A percentile compares a stretch with the other conserved stretches of the same genome.
These are phyloP conservation scores for Lasiodiplodia sp. DNA, from an alignment of 2,329 filamentous ascomycete genomes.

Conservation along the genomic window DNA sequence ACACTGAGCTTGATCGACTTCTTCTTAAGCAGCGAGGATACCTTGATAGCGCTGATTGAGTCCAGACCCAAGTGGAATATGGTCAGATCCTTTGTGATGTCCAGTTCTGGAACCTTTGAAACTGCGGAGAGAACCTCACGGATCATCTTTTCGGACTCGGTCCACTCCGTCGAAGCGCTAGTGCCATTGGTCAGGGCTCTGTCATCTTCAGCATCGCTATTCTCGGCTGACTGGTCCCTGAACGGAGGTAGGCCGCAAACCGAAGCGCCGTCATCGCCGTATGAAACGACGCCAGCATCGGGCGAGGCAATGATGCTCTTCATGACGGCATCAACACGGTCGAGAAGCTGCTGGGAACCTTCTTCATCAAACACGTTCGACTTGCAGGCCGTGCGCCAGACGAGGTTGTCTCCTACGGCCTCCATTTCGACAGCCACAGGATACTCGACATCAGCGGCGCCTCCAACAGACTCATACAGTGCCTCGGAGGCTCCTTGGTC, in stretches of 20 bases:
- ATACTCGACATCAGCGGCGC: constrained; percentile 77
- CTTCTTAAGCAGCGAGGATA: constrained; percentile 73
- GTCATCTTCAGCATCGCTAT: background rate
- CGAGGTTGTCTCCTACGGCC: constrained; percentile 58
- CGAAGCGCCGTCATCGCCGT: constrained; percentile 61
- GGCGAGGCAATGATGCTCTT: constrained; percentile 60
- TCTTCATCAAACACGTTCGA: constrained; percentile 57
- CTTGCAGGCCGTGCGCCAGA: constrained; percentile 78
- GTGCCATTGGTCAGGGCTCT: background rate
- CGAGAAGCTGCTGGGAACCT: constrained; percentile 61
- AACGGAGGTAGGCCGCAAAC: constrained; percentile 69
- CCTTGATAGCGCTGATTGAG: constrained; percentile 90
- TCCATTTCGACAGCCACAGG: constrained; percentile 85
- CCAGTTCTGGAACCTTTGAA: constrained; percentile 64
- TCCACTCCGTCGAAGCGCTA: constrained; percentile 37
- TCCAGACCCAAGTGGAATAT: constrained; percentile 89
- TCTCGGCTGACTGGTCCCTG: constrained; percentile 36
- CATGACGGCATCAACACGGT: constrained; percentile 67
- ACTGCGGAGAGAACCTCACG: constrained; percentile 60
- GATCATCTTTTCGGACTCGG: constrained; percentile 49
- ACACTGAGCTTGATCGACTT: constrained; percentile 69
- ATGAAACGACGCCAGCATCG: constrained; percentile 61
- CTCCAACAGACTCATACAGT: constrained; percentile 69
- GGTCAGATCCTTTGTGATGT: constrained; percentile 68
- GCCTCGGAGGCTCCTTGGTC: constrained; percentile 29